Evolutionary conservation across 495 filamentous ascomycete species (phyloP).

Genomic region (Aspergillus baeticus): DNA sequence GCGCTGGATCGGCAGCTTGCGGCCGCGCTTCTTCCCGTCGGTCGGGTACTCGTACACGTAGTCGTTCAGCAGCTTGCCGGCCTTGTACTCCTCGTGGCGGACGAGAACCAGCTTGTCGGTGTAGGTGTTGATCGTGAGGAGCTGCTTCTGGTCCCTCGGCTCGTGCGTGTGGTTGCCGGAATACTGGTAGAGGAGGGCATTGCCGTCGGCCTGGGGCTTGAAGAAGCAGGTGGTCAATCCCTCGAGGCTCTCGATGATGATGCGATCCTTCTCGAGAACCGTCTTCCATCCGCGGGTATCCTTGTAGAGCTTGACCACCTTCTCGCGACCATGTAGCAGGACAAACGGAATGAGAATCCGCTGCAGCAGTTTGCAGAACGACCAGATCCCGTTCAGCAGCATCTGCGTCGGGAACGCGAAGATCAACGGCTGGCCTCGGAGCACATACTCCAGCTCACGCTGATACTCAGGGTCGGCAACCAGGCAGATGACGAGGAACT

Average conservation of each 20-base stretch:
- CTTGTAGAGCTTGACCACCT: slow-evolving; percentile 40
- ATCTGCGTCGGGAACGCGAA: slow-evolving; percentile 34
- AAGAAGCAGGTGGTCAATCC: slow-evolving; percentile 41
- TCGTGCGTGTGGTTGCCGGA: slow-evolving; percentile 39
- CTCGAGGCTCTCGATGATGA: slow-evolving; percentile 40
- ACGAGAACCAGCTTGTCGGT: slow-evolving; percentile 42
- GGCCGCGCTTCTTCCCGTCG: not conserved
- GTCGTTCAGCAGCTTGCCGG: slow-evolving; percentile 41
- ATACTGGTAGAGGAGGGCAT: slow-evolving; percentile 45
- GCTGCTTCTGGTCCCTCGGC: slow-evolving; percentile 34
- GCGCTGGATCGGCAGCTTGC: slow-evolving; percentile 43
- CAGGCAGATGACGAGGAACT: slow-evolving; percentile 54
- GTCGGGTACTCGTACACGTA: slow-evolving; percentile 50
- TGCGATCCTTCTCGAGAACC: slow-evolving; percentile 39
- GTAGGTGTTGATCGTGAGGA: slow-evolving; percentile 48
- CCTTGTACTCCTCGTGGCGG: slow-evolving; percentile 44
- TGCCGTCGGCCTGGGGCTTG: slow-evolving; percentile 31
- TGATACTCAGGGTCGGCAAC: slow-evolving; percentile 59
- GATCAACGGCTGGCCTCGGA: slow-evolving; percentile 26
- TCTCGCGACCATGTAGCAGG: slow-evolving; percentile 43
- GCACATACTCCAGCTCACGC: slow-evolving; percentile 50
- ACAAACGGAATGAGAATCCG: slow-evolving; percentile 42
- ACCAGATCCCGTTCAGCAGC: slow-evolving; percentile 48
- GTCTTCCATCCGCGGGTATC: slow-evolving; percentile 46
- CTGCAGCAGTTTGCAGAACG: slow-evolving; percentile 37